phyloP scores from a whole-genome alignment of 2,329 filamentous ascomycete genomes.

The Aspergillus chevalieri region DNA sequence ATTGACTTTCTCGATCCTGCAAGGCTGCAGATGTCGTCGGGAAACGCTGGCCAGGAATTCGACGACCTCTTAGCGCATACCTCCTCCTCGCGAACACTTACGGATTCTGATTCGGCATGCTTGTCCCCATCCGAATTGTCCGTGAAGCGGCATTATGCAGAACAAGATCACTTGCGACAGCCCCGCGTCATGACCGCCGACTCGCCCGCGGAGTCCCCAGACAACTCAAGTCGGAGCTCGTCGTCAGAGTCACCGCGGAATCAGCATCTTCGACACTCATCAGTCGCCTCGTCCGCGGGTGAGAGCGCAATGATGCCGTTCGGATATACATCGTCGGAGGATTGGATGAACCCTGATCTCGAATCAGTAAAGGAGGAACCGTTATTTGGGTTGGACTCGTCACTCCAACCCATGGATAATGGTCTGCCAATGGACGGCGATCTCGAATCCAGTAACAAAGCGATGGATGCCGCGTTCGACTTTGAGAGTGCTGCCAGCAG shows the following conservation, averaged over 20 bases:
- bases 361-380: slow-evolving; percentile 33
- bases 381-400: slow-evolving; percentile 34
- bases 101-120: slow-evolving; percentile 22
- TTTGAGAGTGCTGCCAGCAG: slow-evolving; percentile 45
- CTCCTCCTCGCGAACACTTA: slow-evolving; percentile 25
- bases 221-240: slow-evolving; percentile 38
- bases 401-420: slow-evolving; percentile 26
- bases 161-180: slow-evolving; percentile 28
- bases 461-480: slow-evolving; percentile 45
- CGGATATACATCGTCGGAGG: slow-evolving; percentile 27
- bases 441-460: slow-evolving; percentile 41
- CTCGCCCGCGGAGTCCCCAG: slow-evolving; percentile 41
- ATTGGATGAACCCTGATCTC: slow-evolving; percentile 33
- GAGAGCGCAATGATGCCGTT: slow-evolving; percentile 29
- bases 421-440: slow-evolving; percentile 30
- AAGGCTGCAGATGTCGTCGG: slow-evolving; percentile 30
- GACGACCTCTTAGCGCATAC: slow-evolving; percentile 36
- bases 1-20: slow-evolving; percentile 39
- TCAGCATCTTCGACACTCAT: slow-evolving; percentile 37
- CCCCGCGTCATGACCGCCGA: slow-evolving; percentile 29
- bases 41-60: slow-evolving; percentile 35
- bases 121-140: slow-evolving; percentile 25
- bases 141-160: slow-evolving; percentile 23
- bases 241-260: slow-evolving; percentile 38
- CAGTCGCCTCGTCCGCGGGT: slow-evolving; percentile 35